Conservation (phyloP, 2,329 filamentous ascomycete species). For the Metarhizium sp. region DNA sequence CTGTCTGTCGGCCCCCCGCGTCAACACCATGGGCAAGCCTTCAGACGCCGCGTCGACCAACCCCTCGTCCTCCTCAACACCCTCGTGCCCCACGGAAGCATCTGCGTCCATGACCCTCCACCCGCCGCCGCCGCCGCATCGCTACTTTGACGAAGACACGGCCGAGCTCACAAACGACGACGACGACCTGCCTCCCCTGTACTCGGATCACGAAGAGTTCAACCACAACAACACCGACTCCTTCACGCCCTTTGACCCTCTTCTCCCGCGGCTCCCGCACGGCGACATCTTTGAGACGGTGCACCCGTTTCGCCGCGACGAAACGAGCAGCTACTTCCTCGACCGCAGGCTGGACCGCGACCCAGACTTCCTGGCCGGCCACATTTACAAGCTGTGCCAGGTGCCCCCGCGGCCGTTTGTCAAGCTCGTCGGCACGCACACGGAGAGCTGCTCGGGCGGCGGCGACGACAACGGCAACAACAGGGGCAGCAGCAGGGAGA, state of each 20-base stretch:
- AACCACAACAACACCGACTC: slow-evolving; percentile 1
- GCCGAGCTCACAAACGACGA: slow-evolving; percentile 24
- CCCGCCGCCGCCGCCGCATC: slow-evolving; percentile 11
- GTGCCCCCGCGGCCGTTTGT: slow-evolving; percentile 45
- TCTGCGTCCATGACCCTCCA: slow-evolving; percentile 17
- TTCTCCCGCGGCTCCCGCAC: slow-evolving; percentile 12
- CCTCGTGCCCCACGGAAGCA: slow-evolving; percentile 15
- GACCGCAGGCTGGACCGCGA: slow-evolving; percentile 35
- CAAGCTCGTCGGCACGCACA: slow-evolving; percentile 43
- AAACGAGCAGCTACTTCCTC: slow-evolving; percentile 30
- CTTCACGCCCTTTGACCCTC: slow-evolving; percentile 13
- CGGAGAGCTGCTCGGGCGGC: slow-evolving; percentile 9
- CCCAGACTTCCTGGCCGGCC: slow-evolving; percentile 30
- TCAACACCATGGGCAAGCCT: slow-evolving; percentile 14
- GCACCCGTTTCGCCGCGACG: slow-evolving; percentile 20
- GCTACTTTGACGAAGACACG: slow-evolving; percentile 28
- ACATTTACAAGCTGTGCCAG: slow-evolving; percentile 33
- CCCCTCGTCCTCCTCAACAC: slow-evolving; percentile 8
- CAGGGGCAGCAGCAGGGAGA: slow-evolving; percentile 20
- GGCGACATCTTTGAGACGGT: slow-evolving; percentile 10
- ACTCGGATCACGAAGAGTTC: slow-evolving; percentile 26
- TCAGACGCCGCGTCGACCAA: slow-evolving; percentile 9
- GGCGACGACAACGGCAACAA: slow-evolving; percentile 32
- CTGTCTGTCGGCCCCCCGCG: too few relatives aligned
- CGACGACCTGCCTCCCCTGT: slow-evolving; percentile 38